phyloP scores from a whole-genome alignment of 2,329 filamentous ascomycete species.

The Rhynchosporium graminicola region DNA sequence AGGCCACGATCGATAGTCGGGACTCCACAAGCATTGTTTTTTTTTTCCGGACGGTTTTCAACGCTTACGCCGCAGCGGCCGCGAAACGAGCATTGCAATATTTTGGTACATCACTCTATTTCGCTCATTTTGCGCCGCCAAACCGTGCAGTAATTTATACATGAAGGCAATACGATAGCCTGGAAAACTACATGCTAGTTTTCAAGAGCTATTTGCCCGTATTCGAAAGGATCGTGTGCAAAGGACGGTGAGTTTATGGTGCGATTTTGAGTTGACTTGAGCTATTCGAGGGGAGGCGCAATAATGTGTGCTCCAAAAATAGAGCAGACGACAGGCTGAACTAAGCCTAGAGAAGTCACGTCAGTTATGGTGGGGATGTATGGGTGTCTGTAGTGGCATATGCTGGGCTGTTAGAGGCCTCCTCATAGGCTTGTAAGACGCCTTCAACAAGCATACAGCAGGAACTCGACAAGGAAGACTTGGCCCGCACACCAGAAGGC shows the following conservation, averaged over 20 bases:
- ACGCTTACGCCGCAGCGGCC: not conserved
- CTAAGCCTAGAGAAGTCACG: slow-evolving; percentile 1
- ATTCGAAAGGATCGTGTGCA: slow-evolving; percentile 11
- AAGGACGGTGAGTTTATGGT: slow-evolving; percentile 7
- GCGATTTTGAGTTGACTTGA: not conserved
- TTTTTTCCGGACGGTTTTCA: not conserved
- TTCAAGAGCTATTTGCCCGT: slow-evolving; percentile 1
- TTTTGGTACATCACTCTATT: not conserved
- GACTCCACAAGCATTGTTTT: slow-evolving; percentile 1
- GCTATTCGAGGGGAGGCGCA: slow-evolving; percentile 27
- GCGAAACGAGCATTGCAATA: not conserved
- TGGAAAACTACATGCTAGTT: not conserved
- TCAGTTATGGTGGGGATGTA: not conserved
- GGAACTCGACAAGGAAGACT: slow-evolving; percentile 1
- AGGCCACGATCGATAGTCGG: slow-evolving; percentile 9
- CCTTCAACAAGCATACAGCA: not conserved
- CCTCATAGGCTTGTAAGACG: not conserved
- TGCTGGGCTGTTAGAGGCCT: not conserved
- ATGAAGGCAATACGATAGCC: not conserved
- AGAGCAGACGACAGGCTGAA: slow-evolving; percentile 21
- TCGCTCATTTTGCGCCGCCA: not conserved
- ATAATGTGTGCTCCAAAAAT: slow-evolving; percentile 24
- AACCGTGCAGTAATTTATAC: not conserved
- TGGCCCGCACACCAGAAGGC: slow-evolving; percentile 5
- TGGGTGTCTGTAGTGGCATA: not conserved